A percentile compares a stretch with the other conserved stretches of the same genome.
Conservation (phyloP, 2,329 filamentous ascomycete species). For the Curvularia spicifera region DNA sequence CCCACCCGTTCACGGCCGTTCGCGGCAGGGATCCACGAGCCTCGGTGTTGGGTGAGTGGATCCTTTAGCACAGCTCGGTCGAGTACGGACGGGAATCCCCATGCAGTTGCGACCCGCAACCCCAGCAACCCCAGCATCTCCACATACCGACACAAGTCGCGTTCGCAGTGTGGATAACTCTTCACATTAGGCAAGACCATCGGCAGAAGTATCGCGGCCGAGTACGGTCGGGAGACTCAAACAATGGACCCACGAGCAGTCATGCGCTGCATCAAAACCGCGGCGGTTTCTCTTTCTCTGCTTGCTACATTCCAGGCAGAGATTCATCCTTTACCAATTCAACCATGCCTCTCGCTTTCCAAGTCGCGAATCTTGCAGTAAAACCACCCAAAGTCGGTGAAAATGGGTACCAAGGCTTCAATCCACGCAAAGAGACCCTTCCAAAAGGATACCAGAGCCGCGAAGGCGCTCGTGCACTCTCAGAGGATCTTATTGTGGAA, state of each 20-base stretch:
- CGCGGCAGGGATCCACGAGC: constrained; percentile 1
- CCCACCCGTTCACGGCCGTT: constrained; percentile 18
- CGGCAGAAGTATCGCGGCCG: constrained; percentile 9
- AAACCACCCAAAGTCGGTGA: constrained; percentile 18
- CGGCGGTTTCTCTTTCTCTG: not conserved
- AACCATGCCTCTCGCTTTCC: constrained; percentile 15
- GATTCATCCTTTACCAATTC: not conserved
- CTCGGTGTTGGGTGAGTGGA: constrained; percentile 1
- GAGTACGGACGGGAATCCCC: constrained; percentile 12
- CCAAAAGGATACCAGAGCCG: constrained; percentile 13
- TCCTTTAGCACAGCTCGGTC: constrained; percentile 8
- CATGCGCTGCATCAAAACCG: constrained; percentile 7
- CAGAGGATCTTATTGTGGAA: constrained; percentile 13
- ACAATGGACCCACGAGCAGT: not conserved
- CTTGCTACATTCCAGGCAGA: not conserved
- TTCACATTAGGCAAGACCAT: not conserved
- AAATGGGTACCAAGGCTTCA: constrained; percentile 19
- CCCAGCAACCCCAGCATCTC: constrained; percentile 3
- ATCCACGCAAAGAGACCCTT: constrained; percentile 16
- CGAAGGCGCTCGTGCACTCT: constrained; percentile 10
- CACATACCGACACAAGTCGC: constrained; percentile 8
- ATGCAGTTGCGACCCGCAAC: not conserved
- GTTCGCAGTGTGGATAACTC: not conserved
- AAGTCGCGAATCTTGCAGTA: constrained; percentile 16
- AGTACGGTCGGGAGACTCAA: constrained; percentile 8